phyloP scores from a whole-genome alignment of 1,284 basidiomycete species.

The Ustilago cynodontis region DNA sequence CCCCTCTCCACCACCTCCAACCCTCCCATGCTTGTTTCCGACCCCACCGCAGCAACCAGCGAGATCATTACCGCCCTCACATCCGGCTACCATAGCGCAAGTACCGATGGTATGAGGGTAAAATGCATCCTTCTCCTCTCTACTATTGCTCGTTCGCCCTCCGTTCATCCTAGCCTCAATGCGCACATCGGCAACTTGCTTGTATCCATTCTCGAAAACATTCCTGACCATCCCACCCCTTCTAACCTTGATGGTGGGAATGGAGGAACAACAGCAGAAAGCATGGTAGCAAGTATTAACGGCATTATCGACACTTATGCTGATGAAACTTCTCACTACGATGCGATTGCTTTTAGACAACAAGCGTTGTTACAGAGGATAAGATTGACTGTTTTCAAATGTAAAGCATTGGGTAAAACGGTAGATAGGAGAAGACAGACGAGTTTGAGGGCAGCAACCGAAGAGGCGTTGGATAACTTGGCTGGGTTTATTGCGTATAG shows the following conservation, averaged over 20 bases:
- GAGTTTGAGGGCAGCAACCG: conserved; percentile 71
- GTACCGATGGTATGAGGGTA: conserved; percentile 53
- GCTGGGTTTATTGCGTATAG: conserved; percentile 90
- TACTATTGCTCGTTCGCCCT: conserved; percentile 41
- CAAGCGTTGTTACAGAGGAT: conserved; percentile 70
- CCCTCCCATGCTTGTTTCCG: neutral
- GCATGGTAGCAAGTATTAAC: conserved; percentile 83
- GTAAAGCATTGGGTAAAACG: conserved; percentile 26
- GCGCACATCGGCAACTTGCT: conserved; percentile 44
- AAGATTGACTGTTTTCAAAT: conserved; percentile 29
- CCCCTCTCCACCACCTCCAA: conserved; percentile 16
- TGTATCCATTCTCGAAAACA: conserved; percentile 41
- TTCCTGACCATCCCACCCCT: conserved; percentile 20
- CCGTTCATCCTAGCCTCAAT: conserved; percentile 20
- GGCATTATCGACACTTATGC: conserved; percentile 94
- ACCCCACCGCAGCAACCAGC: neutral
- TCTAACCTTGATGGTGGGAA: neutral
- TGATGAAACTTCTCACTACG: conserved; percentile 86
- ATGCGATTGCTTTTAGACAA: conserved; percentile 78
- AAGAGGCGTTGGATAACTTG: conserved; percentile 80
- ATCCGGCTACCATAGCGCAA: conserved; percentile 47
- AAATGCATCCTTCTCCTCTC: conserved; percentile 57
- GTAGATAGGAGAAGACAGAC: conserved; percentile 73
- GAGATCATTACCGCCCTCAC: conserved; percentile 51
- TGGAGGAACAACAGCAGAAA: conserved; percentile 75